Conservation (phyloP, 2,329 filamentous ascomycete genomes). For the Paraphoma chrysanthemicola region DNA sequence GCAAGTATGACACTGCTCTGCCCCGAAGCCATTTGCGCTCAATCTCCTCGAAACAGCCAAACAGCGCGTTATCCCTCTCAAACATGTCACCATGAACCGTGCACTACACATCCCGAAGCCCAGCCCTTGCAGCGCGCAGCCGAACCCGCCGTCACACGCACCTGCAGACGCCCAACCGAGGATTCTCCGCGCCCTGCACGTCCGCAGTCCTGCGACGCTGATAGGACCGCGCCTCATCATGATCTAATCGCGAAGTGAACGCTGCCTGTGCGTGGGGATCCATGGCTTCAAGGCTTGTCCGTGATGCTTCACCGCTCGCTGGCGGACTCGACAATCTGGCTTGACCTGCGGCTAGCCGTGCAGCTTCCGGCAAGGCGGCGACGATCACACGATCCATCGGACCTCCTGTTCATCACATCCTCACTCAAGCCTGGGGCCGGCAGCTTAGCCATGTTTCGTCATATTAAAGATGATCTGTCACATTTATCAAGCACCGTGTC, state of each 20-base stretch:
- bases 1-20: background rate
- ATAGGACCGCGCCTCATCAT: background rate
- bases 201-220: background rate
- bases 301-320: background rate
- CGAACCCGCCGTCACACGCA: constrained; percentile 5
- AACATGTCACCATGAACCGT: constrained; percentile 3
- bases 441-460: background rate
- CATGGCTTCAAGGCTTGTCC: background rate
- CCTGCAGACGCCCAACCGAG: constrained; percentile 1
- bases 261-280: background rate
- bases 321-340: background rate
- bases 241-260: background rate
- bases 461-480: background rate
- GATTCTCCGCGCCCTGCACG: background rate
- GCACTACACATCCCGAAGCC: background rate
- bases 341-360: background rate
- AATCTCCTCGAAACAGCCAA: constrained; percentile 6
- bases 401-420: constrained; percentile 12
- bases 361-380: constrained; percentile 1
- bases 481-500: background rate
- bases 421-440: background rate
- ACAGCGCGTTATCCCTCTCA: constrained; percentile 5
- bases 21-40: constrained; percentile 7
- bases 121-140: constrained; percentile 6
- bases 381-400: constrained; percentile 10